Conservation (phyloP, 2,329 filamentous ascomycete genomes). For the Helminthosporium solani region DNA sequence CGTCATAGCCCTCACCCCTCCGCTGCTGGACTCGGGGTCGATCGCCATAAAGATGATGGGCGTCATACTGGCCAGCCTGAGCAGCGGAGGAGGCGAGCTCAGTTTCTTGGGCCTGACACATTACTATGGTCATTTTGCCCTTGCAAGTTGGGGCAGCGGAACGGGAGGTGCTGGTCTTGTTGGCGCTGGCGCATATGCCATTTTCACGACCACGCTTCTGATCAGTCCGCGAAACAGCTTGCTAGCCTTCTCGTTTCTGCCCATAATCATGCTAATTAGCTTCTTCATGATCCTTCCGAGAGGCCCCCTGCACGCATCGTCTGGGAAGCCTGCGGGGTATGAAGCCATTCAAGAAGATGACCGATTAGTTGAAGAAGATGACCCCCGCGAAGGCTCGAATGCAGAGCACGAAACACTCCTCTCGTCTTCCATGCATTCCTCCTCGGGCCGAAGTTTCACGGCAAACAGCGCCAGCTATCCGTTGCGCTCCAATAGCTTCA, state of each 20-base stretch:
- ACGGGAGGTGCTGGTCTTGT: slow-evolving; percentile 86
- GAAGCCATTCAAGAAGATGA: slow-evolving; percentile 51
- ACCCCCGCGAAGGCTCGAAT: slow-evolving; percentile 2
- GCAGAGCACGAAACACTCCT: slow-evolving; percentile 41
- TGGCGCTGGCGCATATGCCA: slow-evolving; percentile 83
- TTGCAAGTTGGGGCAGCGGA: slow-evolving; percentile 90
- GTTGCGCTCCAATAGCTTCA: slow-evolving; percentile 39
- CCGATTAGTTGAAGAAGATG: slow-evolving; percentile 26
- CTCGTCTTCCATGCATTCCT: slow-evolving; percentile 33
- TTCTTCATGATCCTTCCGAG: slow-evolving; percentile 81
- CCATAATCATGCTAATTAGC: slow-evolving; percentile 76
- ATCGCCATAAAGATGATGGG: slow-evolving; percentile 77
- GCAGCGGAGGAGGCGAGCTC: slow-evolving; percentile 83
- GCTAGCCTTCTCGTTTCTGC: slow-evolving; percentile 75
- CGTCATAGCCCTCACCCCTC: slow-evolving; percentile 76
- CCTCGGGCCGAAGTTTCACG: slow-evolving; percentile 28
- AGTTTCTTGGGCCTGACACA: slow-evolving; percentile 91
- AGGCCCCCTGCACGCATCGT: slow-evolving; percentile 59
- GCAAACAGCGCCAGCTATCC: slow-evolving; percentile 14
- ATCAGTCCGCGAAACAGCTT: slow-evolving; percentile 74
- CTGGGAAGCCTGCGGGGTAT: slow-evolving; percentile 53
- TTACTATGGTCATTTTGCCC: slow-evolving; percentile 83
- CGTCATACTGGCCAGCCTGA: slow-evolving; percentile 80
- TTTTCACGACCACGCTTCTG: slow-evolving; percentile 77
- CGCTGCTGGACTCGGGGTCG: slow-evolving; percentile 56